Base-by-base conservation (phyloP, 140 eudicot genomes). In the Cichorium intybus region DNA sequence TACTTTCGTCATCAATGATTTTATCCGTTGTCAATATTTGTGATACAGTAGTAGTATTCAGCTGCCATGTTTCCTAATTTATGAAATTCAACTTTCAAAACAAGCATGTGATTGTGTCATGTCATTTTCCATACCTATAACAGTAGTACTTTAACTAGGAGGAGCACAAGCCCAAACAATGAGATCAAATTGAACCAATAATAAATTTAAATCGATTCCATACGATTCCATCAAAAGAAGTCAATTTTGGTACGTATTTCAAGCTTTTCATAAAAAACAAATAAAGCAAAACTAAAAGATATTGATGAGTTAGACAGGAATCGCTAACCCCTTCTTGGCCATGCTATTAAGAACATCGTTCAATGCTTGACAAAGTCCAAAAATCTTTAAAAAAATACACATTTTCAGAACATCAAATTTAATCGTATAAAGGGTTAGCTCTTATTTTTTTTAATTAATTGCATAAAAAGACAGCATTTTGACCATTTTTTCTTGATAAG, bases 351-450 rank as follows among this genome's bases (percentile, higher is more conserved):
- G 90, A 56, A 93, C 75, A 33, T 88, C 97, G 41, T 93, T 93
- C 37, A 93, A 81, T 29, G 96, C 93, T 77, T 93, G 99, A 71
- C 99, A 93, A 20, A 93, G 76, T 16, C 95, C 99, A 62, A 88
- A 84, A 24, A 93, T 93, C 99, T 93, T 97, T 76, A 46, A 60
- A 60, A 26, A 31, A 22, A 51, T 22, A 2, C n/a, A 45, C 27
- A 24, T 8, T 35, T 24, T 11, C 4, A 27, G 4, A 51, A 24
- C 57, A 34, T 5, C 47, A 31, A 15, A 24, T n/a, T 34, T 35
- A 41, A 20, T 7, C 27, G 5, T 26, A 54, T 57, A 56, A 63
- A n/a, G 3, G 7, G 29, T 7, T 20, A 10, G 12, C 11, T 29
- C 7, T 39, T 39, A 8, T 39, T 10, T 39, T 39, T 39, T 12